Conservation (phyloP, 768 basidiomycete species). For the Lactarius sanguifluus region DNA sequence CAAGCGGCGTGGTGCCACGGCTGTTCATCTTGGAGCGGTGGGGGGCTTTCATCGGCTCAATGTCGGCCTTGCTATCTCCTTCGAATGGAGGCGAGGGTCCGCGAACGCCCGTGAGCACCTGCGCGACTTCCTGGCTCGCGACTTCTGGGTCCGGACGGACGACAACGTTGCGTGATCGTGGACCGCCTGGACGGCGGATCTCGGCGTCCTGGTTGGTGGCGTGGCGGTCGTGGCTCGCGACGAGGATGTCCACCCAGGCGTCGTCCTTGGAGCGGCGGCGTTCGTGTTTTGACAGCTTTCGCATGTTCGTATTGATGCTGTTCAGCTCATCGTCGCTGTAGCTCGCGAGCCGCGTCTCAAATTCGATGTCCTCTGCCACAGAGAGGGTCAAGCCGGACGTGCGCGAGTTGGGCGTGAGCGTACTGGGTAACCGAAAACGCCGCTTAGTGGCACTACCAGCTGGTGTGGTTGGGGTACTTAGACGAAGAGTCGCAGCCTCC, state of each 20-base stretch:
- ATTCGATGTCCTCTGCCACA: conserved; percentile 81
- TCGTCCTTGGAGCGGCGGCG: conserved; percentile 56
- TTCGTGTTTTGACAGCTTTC: conserved; percentile 41
- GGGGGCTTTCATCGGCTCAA: conserved; percentile 30
- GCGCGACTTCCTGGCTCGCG: conserved; percentile 69
- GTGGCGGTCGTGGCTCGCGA: conserved; percentile 54
- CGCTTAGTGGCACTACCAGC: conserved; percentile 41
- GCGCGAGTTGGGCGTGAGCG: conserved; percentile 51
- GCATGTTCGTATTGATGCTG: conserved; percentile 7
- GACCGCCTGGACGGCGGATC: conserved; percentile 32
- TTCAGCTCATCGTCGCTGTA: conserved; percentile 47
- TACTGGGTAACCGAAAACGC: conserved; percentile 58
- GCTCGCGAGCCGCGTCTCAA: conserved; percentile 76
- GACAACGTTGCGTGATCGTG: conserved; percentile 35
- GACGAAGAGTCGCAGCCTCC: background rate
- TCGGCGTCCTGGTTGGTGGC: conserved; percentile 58
- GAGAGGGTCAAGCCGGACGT: conserved; percentile 58
- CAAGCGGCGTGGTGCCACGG: conserved; percentile 1
- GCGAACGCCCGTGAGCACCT: conserved; percentile 61
- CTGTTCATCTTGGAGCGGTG: conserved; percentile 21
- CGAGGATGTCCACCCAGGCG: conserved; percentile 87
- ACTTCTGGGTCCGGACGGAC: conserved; percentile 62
- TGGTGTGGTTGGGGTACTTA: conserved; percentile 36
- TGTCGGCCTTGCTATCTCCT: conserved; percentile 34
- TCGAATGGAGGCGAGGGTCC: conserved; percentile 43